These are phyloP conservation scores for Globisporangium camurandrum DNA, from an alignment of 352 stramenopile genomes.

Conservation along the genomic window DNA sequence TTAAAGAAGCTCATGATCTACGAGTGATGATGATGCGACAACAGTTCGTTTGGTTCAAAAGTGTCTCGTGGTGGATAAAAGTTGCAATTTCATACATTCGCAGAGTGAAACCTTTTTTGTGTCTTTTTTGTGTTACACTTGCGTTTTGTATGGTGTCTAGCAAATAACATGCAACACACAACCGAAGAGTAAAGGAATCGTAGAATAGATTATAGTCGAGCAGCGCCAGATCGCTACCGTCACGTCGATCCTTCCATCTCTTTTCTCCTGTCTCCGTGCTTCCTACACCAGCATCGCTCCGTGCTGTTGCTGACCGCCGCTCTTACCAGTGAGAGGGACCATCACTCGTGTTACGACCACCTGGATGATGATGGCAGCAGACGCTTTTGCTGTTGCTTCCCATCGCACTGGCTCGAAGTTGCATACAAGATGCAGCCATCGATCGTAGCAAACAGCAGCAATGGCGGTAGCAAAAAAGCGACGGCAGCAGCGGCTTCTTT, in stretches of 20 bases:
- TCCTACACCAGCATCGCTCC: too few species aligned
- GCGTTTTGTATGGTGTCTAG: too few species aligned
- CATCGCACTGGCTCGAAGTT: too few species aligned
- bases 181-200: constrained; percentile 2
- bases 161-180: constrained; percentile 1
- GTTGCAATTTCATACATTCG: too few species aligned
- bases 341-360: constrained; percentile 5
- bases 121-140: too few species aligned
- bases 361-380: constrained; percentile 4
- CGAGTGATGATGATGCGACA: constrained; percentile 30
- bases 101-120: too few species aligned
- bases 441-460: not conserved
- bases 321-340: constrained; percentile 18
- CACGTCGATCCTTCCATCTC: not conserved
- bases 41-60: not conserved
- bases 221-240: constrained; percentile 1
- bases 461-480: too few species aligned
- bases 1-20: constrained; percentile 88
- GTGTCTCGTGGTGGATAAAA: not conserved
- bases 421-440: too few species aligned
- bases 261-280: too few species aligned
- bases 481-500: constrained; percentile 7
- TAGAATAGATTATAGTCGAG: constrained; percentile 8
- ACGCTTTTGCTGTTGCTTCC: too few species aligned
- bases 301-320: constrained; percentile 3